Base-by-base conservation (phyloP, 371 early-diverging fungal species). In the Dentiscutata heterogama region DNA sequence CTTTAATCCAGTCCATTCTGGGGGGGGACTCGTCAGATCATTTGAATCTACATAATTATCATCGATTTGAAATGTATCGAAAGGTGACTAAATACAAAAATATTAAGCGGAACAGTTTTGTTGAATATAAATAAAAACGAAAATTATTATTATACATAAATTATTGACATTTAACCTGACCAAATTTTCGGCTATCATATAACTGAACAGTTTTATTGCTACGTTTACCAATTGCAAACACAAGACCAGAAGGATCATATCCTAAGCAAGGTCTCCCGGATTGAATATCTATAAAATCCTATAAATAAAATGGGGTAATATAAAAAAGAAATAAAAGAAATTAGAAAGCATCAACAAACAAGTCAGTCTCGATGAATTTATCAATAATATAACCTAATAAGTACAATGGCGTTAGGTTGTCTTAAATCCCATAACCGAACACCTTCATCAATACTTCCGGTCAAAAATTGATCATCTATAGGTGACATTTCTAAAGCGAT, bases 401-500 rank as follows among this genome's bases (percentile, higher is more conserved):
- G 50, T 71, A 61, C 60, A 22, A 42, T 91, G 79, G 93, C 92
- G 18, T 89, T 89, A 14, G 90, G 87, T 16, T 91, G 85, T 56
- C 92, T 85, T 29, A 95, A 85, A 85, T 95, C 96, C 96, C 96
- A 97, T 67, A 96, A 84, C 46, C 94, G 86, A 10, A 96, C 91
- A 18, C 93, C 92, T 50, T 91, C 91, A 81, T 95, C 94, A 25
- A 90, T 51, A 0, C 94, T 91, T 10, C 93, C 90, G 16, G 96
- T 94, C 31, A 96, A 60, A 65, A 96, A 92, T 10, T 84, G 87
- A 83, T 97, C 97, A 82, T 95, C 92, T 58, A 89, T 51, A 0
- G 97, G 96, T 8, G 93, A 93, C 92, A 96, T 92, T 82, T 94
- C 95, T 22, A 97, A 83, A 8, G 90, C 86, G 7, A 89, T 88